These are phyloP conservation scores for Eremochloa ophiuroides DNA, from an alignment of 176 grass and related monocot species.

Conservation along the genomic window DNA sequence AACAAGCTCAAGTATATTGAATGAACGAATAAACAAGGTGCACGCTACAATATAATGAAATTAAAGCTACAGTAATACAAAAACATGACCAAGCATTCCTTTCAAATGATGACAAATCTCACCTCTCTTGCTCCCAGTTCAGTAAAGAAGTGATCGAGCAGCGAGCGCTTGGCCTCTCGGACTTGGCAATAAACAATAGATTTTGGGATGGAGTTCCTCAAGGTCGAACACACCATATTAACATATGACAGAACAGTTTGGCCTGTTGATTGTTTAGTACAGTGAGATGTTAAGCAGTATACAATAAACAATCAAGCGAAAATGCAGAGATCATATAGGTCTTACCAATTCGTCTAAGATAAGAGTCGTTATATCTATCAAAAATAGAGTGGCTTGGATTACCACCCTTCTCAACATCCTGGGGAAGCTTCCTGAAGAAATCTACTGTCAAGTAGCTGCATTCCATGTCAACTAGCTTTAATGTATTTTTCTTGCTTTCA, in stretches of 20 bases:
- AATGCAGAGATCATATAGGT: not conserved
- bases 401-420: slow-evolving; percentile 98
- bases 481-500: slow-evolving; percentile 96
- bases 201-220: slow-evolving; percentile 96
- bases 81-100: not conserved
- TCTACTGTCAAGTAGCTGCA: slow-evolving; percentile 96
- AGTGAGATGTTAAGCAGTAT: slow-evolving; percentile 1
- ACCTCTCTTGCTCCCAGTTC: slow-evolving; percentile 97
- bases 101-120: not conserved
- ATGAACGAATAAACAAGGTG: not conserved
- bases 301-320: not conserved
- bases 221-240: slow-evolving; percentile 76
- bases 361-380: slow-evolving; percentile 99
- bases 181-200: slow-evolving; percentile 99
- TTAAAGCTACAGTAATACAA: not conserved
- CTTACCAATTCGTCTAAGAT: slow-evolving; percentile 92
- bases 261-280: slow-evolving; percentile 44
- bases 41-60: not conserved
- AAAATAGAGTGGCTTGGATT: slow-evolving; percentile 98
- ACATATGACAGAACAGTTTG: slow-evolving; percentile 92
- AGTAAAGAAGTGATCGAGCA: slow-evolving; percentile 99
- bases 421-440: slow-evolving; percentile 99
- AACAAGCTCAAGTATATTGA: not conserved
- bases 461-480: slow-evolving; percentile 99
- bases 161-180: slow-evolving; percentile 87